These are phyloP conservation scores for Saccharomyces paradoxus DNA, from an alignment of 805 yeast genomes.

Conservation along the genomic window DNA sequence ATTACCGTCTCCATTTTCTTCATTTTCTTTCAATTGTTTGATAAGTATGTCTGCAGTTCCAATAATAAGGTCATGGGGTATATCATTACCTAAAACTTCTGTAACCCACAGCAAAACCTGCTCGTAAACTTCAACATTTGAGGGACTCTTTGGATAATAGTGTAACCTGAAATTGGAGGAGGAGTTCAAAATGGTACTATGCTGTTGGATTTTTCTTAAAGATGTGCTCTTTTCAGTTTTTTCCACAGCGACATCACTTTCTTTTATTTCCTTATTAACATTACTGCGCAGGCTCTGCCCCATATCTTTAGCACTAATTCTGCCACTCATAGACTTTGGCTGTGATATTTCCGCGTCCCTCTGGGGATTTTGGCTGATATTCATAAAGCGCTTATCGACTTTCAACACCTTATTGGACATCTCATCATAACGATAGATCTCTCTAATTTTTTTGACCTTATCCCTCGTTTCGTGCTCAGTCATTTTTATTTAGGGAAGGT, in stretches of 20 bases:
- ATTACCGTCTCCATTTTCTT: slow-evolving; percentile 10
- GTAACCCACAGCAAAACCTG: slow-evolving; percentile 53
- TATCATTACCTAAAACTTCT: slow-evolving; percentile 51
- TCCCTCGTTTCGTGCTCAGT: slow-evolving; percentile 8
- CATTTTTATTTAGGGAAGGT: slow-evolving; percentile 4
- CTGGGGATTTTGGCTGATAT: slow-evolving; percentile 33
- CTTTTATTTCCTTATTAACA: slow-evolving; percentile 9
- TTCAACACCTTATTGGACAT: slow-evolving; percentile 71
- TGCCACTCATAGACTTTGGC: slow-evolving; percentile 69
- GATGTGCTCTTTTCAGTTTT: slow-evolving; percentile 13
- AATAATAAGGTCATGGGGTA: slow-evolving; percentile 62
- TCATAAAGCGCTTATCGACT: slow-evolving; percentile 46
- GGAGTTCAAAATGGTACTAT: slow-evolving; percentile 28
- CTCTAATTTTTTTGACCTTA: slow-evolving; percentile 19
- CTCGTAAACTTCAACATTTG: slow-evolving; percentile 45
- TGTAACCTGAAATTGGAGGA: slow-evolving; percentile 40
- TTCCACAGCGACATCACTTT: slow-evolving; percentile 13
- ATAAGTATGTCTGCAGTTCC: slow-evolving; percentile 24
- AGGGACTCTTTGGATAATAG: slow-evolving; percentile 56
- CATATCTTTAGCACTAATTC: slow-evolving; percentile 59
- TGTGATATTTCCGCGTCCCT: slow-evolving; percentile 45
- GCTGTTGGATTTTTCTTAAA: background rate
- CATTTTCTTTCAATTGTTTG: slow-evolving; percentile 14
- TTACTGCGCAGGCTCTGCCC: slow-evolving; percentile 36
- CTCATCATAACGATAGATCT: slow-evolving; percentile 52